These are phyloP conservation scores for Kwoniella mangroviensis DNA, from an alignment of 768 basidiomycete species.

Conservation along the genomic window DNA sequence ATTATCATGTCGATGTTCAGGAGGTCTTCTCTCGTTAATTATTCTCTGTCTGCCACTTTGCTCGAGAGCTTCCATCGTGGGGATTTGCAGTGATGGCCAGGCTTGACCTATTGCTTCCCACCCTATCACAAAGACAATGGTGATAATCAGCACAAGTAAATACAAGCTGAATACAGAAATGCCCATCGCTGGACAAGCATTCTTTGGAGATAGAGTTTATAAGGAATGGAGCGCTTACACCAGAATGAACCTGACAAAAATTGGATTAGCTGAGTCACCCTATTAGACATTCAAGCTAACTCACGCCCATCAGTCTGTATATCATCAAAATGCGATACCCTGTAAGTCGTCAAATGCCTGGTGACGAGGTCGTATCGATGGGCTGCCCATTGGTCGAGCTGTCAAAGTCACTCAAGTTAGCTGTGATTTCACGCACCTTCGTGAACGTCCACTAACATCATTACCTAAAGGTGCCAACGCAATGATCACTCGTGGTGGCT, in stretches of 20 bases:
- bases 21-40: conserved; percentile 21
- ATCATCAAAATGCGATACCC: conserved; percentile 44
- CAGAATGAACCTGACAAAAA: conserved; percentile 46
- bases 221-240: conserved; percentile 40
- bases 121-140: conserved; percentile 35
- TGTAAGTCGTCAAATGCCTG: conserved; percentile 47
- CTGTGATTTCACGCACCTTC: neutral
- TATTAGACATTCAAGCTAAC: neutral
- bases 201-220: no score
- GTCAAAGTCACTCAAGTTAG: conserved; percentile 10
- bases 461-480: conserved; percentile 53
- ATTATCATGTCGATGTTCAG: conserved; percentile 43
- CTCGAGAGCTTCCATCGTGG: conserved; percentile 43
- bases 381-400: conserved; percentile 54
- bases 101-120: conserved; percentile 56
- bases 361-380: conserved; percentile 56
- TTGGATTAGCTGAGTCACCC: neutral
- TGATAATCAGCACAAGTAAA: no score
- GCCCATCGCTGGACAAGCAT: no score
- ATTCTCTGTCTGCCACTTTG: conserved; percentile 35
- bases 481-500: conserved; percentile 55
- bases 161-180: no score
- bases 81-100: conserved; percentile 53
- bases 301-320: conserved; percentile 50
- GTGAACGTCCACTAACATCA: conserved; percentile 35